Evolutionary conservation across 768 basidiomycete species (phyloP), one percentile per base, ranked within the genome.

Genomic region (Lactarius quietus): DNA sequence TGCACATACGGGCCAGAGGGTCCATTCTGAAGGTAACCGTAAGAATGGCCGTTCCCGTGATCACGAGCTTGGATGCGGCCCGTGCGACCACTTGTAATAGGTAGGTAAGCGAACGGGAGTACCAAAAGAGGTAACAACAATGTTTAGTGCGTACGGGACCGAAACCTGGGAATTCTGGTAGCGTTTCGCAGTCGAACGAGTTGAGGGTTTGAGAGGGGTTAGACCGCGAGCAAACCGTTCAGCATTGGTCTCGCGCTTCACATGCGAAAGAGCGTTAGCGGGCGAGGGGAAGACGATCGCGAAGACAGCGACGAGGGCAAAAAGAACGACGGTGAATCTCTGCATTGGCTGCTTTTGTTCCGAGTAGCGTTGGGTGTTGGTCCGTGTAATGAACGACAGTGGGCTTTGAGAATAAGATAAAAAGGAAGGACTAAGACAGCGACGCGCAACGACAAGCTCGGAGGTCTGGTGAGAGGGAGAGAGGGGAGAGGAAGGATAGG

Each of bases 261-360:
- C 8, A 2, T 6, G 17, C 17, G 31, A 31, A 14, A 18, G 43
- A 7, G 14, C 17, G 31, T 5, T 4, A 10, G 53, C 64, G n/a
- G 31, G 26, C 26, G 26, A 28, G 3, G 64, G 59, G 10, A 35
- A 29, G 23, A 60, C 43, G 26, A 48, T 26, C 3, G 59, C 64
- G 28, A 65, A 39, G 4, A 65, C 5, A 10, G 58, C 53, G 54
- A 65, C 26, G 26, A 60, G 31, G 33, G 53, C 54, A 36, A 65
- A 48, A 39, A 65, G 39, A 41, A 51, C 35, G 43, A 65, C 6
- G 28, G 54, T 23, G 43, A 60, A 35, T 41, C 23, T 64, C 52
- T 54, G 51, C 57, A 64, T 64, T 59, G 55, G 3, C 17, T 52
- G 8, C 8, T 53, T 31, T 53, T 31, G 3, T 57, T 57, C 35